Evolutionary conservation across 352 stramenopile genomes (phyloP).

Genomic region (Nothophytophthora sp.): DNA sequence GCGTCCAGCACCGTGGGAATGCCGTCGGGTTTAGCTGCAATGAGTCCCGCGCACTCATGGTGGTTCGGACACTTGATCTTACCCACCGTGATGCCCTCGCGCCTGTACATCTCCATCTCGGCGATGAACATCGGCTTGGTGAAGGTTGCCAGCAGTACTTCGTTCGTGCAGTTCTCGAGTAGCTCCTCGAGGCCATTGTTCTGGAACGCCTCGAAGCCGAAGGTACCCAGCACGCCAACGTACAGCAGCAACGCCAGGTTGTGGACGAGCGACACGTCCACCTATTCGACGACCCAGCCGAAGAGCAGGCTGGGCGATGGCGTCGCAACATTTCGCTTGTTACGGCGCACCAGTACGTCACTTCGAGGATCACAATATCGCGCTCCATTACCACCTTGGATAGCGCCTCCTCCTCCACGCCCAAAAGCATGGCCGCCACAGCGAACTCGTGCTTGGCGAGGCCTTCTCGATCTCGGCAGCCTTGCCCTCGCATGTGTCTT

Average conservation of each 20-base stretch:
- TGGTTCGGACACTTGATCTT: slow-evolving; percentile 93
- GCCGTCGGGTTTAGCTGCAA: slow-evolving; percentile 78
- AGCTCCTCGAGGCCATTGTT: slow-evolving; percentile 92
- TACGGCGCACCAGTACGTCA: slow-evolving; percentile 84
- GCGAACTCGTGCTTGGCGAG: slow-evolving; percentile 58
- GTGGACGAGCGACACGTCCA: slow-evolving; percentile 89
- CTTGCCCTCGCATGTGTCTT: slow-evolving; percentile 82
- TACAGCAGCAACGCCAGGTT: slow-evolving; percentile 79
- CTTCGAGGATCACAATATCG: slow-evolving; percentile 83
- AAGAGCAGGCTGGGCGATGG: slow-evolving; percentile 93
- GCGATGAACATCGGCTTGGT: slow-evolving; percentile 92
- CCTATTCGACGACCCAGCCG: slow-evolving; percentile 91
- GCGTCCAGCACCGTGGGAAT: slow-evolving; percentile 85
- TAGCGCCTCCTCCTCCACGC: slow-evolving; percentile 63
- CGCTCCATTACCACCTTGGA: slow-evolving; percentile 85
- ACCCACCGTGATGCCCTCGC: slow-evolving; percentile 88
- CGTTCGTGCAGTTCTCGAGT: slow-evolving; percentile 92
- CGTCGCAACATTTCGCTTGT: slow-evolving; percentile 91
- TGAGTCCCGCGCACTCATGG: slow-evolving; percentile 90
- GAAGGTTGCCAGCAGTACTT: slow-evolving; percentile 87
- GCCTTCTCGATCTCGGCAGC: slow-evolving; percentile 75
- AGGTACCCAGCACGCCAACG: slow-evolving; percentile 93
- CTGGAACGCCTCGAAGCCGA: slow-evolving; percentile 91
- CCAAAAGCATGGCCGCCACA: slow-evolving; percentile 61
- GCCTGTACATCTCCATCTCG: slow-evolving; percentile 91